Base-by-base conservation (phyloP, 176 grass and related monocot genomes). In the Musa acuminata region DNA sequence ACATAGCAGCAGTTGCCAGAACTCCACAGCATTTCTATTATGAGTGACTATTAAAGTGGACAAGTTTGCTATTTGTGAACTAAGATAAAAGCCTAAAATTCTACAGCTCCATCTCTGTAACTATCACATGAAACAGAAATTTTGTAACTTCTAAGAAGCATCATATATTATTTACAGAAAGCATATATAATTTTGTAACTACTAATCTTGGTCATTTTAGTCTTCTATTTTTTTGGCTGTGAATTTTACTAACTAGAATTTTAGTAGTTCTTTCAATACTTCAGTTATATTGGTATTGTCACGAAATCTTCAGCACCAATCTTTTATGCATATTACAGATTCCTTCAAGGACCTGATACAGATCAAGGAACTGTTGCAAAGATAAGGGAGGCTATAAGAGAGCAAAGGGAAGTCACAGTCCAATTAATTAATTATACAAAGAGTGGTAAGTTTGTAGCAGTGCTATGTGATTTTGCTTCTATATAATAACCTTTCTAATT, bases 341-440 rank as follows among this genome's bases (percentile, higher is more conserved):
- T 99, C 73, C 95, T 99, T 81, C 95, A 99, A 84, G 95, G 95
- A 72, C 84, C 95, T 14, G 95, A 99, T 79, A 99, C 95, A 60
- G 95, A 99, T 82, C 87, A 91, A 86, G 69, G 72, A 52, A 99
- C 90, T 21, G 88, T 99, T 29, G 68, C 80, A 71, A 94, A 89
- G 82, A 89, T 99, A 79, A 88, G 95, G 79, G 84, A 89, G 69
- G 95, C 95, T 20, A 94, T 99, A 68, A 78, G 88, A 81, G 86
- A 99, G 43, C 86, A 94, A 84, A 86, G 58, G 67, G 95, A 99
- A 72, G 88, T 99, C 71, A 99, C 95, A 2, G 90, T 99, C 49
- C 95, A 99, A 82, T 69, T 99, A 65, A 94, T 99, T 51, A 99
- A 99, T 72, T 99, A 99, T 80, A 99, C 95, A 60, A 99, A 99